Base-by-base conservation (phyloP, 306 rosid genomes). In the Citrullus mucosospermus region DNA sequence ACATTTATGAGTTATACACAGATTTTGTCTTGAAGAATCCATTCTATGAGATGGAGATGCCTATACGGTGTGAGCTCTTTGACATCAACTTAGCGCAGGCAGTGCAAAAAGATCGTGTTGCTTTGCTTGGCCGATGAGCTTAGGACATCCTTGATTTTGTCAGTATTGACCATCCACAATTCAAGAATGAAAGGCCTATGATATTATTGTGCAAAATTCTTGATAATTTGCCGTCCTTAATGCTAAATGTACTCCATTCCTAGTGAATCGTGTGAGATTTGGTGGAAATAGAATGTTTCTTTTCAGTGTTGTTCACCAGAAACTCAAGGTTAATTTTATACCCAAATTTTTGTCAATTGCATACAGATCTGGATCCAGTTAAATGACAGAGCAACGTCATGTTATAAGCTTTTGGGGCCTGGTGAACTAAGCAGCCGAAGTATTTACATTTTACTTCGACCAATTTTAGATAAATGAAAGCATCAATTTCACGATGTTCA, bases 1-100 rank as follows among this genome's bases (percentile, higher is more conserved):
- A 80, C 78, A 83, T 95, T 57, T 92, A 95, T 53, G 97, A 88
- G 77, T 22, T 95, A 81, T 91, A 92, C 86, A 87, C 97, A 6
- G 97, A 95, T 84, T 95, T 83, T 78, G 97, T 92, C 71, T 70
- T 95, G 90, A 95, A 95, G 93, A 95, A 92, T 58, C 98, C 97
- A 11, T 92, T 95, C 86, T 95, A 95, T 82, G 97, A 95, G 86
- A 89, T 95, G 95, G 98, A 95, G 91, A 95, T 95, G 98, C 97
- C 98, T 18, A 89, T 91, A 65, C 88, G 97, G 12, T 95, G 97
- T 60, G 98, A 95, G 85, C 97, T 92, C 78, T 95, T 92, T 28
- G 98, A 95, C 48, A 90, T 88, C 78, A 89, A 87, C 88, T 79
- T 92, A 15, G 79, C 90, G 2, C 92, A 86, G 82, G 94, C 93